Percentiles rank a stretch among this genome's conserved stretches.
Conservation (phyloP, 1,284 basidiomycete species). For the Microbotryomycetes sp. region DNA sequence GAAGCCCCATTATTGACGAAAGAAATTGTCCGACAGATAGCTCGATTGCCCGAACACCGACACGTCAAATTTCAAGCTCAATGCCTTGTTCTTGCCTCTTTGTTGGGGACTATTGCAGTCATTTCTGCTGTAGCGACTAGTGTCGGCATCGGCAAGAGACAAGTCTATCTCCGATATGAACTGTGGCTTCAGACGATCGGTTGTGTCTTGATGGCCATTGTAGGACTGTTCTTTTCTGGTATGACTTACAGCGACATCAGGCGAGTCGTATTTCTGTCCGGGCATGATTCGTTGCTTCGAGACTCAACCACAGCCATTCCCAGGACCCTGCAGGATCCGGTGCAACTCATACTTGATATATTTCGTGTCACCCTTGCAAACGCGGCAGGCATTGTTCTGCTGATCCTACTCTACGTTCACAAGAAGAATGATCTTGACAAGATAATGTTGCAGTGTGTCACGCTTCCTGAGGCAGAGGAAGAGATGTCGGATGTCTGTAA, state of each 20-base stretch:
- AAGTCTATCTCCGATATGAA: constrained; percentile 7
- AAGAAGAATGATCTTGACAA: neutral
- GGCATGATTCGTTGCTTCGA: neutral
- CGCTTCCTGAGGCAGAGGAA: neutral
- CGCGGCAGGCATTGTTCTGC: neutral
- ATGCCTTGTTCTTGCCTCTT: neutral
- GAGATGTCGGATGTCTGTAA: neutral
- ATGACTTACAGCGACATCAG: constrained; percentile 2
- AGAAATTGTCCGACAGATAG: constrained; percentile 4
- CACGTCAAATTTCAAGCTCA: neutral
- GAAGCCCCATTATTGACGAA: neutral
- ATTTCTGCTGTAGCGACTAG: neutral
- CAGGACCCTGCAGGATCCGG: neutral
- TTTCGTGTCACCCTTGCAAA: neutral
- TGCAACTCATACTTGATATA: neutral
- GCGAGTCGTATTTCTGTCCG: too few relatives aligned
- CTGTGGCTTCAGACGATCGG: neutral
- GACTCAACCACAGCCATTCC: neutral
- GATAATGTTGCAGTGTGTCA: neutral
- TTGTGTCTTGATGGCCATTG: constrained; percentile 3
- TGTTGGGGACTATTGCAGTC: neutral
- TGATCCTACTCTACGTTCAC: neutral
- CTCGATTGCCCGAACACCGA: constrained; percentile 2
- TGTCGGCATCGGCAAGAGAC: constrained; percentile 1
- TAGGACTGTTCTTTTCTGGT: constrained; percentile 1